phyloP scores from a whole-genome alignment of 495 filamentous ascomycete species.

The Zalerion maritima region DNA sequence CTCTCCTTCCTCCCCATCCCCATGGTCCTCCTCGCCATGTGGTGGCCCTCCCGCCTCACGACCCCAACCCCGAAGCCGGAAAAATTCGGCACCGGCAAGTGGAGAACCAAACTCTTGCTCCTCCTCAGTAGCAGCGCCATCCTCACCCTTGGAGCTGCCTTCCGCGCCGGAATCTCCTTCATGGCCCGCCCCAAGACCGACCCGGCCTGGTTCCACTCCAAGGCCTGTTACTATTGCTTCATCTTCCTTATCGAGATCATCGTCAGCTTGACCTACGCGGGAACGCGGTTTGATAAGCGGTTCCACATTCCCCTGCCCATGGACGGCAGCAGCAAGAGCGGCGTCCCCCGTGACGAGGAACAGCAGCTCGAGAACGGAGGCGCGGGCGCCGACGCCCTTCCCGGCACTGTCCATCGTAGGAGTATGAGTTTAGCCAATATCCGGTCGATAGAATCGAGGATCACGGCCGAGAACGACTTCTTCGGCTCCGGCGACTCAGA shows the following conservation, averaged over 20 bases:
- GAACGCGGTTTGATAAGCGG: conserved; percentile 52
- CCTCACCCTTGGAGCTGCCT: conserved; percentile 55
- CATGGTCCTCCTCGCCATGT: conserved; percentile 37
- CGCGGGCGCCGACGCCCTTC: too few relatives aligned
- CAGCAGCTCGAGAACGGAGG: too few relatives aligned
- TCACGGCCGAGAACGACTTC: too few relatives aligned
- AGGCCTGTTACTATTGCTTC: conserved; percentile 67
- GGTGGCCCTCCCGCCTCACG: conserved; percentile 33
- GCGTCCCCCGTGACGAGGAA: too few relatives aligned
- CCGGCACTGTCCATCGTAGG: too few relatives aligned
- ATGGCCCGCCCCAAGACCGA: conserved; percentile 33
- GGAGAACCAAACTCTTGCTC: conserved; percentile 49
- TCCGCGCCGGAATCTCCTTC: conserved; percentile 47
- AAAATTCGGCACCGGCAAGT: conserved; percentile 56
- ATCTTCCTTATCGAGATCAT: conserved; percentile 58
- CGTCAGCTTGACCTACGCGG: conserved; percentile 47
- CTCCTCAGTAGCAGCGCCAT: conserved; percentile 38
- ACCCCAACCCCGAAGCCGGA: conserved; percentile 38
- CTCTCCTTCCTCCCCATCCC: conserved; percentile 64
- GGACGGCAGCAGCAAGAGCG: too few relatives aligned
- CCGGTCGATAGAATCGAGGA: too few relatives aligned
- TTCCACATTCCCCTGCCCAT: conserved; percentile 69
- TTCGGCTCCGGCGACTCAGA: too few relatives aligned
- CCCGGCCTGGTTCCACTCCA: conserved; percentile 53
- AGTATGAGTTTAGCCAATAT: too few relatives aligned